A percentile compares a stretch with the other conserved stretches of the same genome.
Conservation (phyloP, 2,329 filamentous ascomycete genomes). For the Gyromitra esculenta region DNA sequence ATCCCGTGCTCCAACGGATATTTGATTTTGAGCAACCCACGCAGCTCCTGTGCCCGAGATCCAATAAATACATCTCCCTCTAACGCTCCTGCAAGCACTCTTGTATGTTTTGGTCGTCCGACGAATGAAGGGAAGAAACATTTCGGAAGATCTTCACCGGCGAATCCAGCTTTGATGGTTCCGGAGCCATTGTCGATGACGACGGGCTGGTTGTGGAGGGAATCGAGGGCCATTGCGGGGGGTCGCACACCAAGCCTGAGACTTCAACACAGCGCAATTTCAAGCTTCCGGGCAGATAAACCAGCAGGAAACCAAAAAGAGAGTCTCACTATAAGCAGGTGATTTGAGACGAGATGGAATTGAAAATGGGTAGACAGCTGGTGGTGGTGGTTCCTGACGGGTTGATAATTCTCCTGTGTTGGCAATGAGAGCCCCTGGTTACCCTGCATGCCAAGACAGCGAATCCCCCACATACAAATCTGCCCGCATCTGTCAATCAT, state of each 20-base stretch:
- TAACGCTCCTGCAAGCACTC: conserved; percentile 93
- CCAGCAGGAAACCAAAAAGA: neutral
- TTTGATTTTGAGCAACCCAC: conserved; percentile 91
- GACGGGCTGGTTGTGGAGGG: conserved; percentile 94
- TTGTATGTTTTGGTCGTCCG: conserved; percentile 91
- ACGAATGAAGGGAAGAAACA: conserved; percentile 98
- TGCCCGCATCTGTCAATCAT: conserved; percentile 34
- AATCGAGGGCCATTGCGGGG: conserved; percentile 62
- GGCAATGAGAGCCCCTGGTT: conserved; percentile 43
- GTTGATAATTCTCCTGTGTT: conserved; percentile 47
- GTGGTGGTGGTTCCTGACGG: conserved; percentile 35
- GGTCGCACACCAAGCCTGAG: conserved; percentile 10
- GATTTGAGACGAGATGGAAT: conserved; percentile 19
- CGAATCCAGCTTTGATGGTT: conserved; percentile 95
- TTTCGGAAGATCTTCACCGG: conserved; percentile 93
- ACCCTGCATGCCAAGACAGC: conserved; percentile 46
- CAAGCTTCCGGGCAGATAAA: conserved; percentile 14
- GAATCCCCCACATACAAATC: conserved; percentile 41
- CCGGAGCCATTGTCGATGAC: conserved; percentile 99
- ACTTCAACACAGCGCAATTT: conserved; percentile 28
- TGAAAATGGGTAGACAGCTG: conserved; percentile 24
- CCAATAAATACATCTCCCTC: conserved; percentile 98
- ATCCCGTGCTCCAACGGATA: conserved; percentile 98
- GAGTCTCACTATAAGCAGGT: neutral
- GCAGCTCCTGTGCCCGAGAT: conserved; percentile 85